Conservation (phyloP, 257 asterid genomes). For the Ophiorrhiza pumila region DNA sequence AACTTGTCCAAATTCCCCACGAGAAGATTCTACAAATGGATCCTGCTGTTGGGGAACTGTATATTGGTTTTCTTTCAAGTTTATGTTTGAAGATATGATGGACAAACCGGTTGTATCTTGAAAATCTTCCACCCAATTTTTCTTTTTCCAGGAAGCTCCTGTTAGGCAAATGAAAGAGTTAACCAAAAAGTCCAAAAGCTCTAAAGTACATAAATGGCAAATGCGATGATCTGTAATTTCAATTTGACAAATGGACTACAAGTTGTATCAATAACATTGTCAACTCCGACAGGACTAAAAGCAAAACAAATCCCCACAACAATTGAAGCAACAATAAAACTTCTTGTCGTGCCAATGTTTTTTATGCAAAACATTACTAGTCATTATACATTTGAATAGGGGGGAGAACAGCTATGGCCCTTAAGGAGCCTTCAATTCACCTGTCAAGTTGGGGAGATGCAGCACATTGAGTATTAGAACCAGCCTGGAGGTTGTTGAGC, state of each 20-base stretch:
- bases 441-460: slow-evolving; percentile 39
- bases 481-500: slow-evolving; percentile 33
- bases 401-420: background rate
- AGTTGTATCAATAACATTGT: background rate
- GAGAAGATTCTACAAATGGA: slow-evolving; percentile 27
- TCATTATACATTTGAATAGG: background rate
- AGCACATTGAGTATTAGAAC: slow-evolving; percentile 24
- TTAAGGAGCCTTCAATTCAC: slow-evolving; percentile 24
- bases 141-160: slow-evolving; percentile 43
- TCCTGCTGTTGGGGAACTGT: slow-evolving; percentile 30
- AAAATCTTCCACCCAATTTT: slow-evolving; percentile 27
- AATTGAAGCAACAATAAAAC: background rate
- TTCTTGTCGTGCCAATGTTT: background rate
- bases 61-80: slow-evolving; percentile 27
- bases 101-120: slow-evolving; percentile 29
- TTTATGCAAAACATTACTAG: background rate
- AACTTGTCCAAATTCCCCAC: slow-evolving; percentile 62
- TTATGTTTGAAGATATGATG: slow-evolving; percentile 25
- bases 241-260: background rate
- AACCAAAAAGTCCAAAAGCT: background rate
- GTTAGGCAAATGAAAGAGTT: slow-evolving; percentile 4
- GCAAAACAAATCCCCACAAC: background rate
- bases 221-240: background rate
- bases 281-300: background rate
- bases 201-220: background rate